Evolutionary conservation across 2,329 filamentous ascomycete species (phyloP), one percentile per base, ranked within the genome.

Genomic region (Fonsecaea nubica): DNA sequence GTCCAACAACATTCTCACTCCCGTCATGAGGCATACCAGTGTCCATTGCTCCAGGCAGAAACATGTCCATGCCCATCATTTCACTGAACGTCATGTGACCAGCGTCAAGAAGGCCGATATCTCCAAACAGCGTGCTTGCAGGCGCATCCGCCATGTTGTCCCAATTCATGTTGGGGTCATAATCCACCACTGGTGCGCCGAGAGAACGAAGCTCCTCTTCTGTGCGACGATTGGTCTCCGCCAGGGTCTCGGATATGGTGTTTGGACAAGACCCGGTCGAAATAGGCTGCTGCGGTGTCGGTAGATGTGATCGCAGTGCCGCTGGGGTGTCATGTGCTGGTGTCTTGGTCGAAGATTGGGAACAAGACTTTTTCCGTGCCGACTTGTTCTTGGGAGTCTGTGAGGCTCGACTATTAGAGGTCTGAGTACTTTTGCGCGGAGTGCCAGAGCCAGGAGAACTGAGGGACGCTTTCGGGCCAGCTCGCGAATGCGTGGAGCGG

Each of bases 201-300:
- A 50, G 45, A 25, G 45, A 21, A 12, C n/a, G 38, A 35, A 59
- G 30, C 40, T 50, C 25, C 3, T 21, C 21, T 15, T 12, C 38
- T 18, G 57, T 59, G n/a, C 57, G 57, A 33, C 57, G 57, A 25
- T 50, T 45, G 10, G 57, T 59, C 33, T 59, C 57, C 33, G 30
- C 57, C 3, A 59, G 38, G 2, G 57, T 59, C 40, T 59, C 57
- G n/a, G 42, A 33, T 8, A 59, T 33, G n/a, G 57, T 59, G 18
- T 59, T 59, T 3, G 57, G 57, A 33, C 57, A 59, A 32, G 57
- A 33, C 40, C 57, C 57, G 9, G 30, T 59, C 9, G 57, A 59
- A 18, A 33, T 59, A 12, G 40, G 57, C 15, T 59, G 38, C 13
- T 59, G 25, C 30, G 57, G 57, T 10, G 57, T 59, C 1, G 57